phyloP scores from a whole-genome alignment of 164 flowering plant species.

The Vitis rotundifolia region DNA sequence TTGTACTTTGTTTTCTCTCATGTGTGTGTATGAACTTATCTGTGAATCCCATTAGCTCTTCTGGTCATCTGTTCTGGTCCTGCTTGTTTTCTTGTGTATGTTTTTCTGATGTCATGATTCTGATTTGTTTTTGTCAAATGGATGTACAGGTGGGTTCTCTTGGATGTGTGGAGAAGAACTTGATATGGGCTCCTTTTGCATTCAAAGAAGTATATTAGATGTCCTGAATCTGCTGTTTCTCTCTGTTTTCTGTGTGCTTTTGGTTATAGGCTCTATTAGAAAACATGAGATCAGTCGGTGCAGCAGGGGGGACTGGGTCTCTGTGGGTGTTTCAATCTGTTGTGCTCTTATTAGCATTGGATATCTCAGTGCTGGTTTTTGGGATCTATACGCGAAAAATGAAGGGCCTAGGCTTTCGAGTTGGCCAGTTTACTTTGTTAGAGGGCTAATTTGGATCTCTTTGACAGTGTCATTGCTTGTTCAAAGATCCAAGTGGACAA shows the following conservation, averaged over 20 bases:
- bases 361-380: constrained; percentile 31
- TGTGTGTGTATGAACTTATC: too few species aligned
- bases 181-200: constrained; percentile 23
- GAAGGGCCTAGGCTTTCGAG: constrained; percentile 5
- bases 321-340: constrained; percentile 26
- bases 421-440: constrained; percentile 35
- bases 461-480: constrained; percentile 45
- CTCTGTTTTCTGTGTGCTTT: constrained; percentile 22
- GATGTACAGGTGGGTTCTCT: constrained; percentile 21
- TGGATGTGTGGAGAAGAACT: constrained; percentile 30
- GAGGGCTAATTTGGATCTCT: constrained; percentile 61
- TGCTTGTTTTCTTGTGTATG: too few species aligned
- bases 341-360: constrained; percentile 30
- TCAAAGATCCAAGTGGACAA: constrained; percentile 33
- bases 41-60: too few species aligned
- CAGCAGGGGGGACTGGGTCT: constrained; percentile 22
- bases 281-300: constrained; percentile 5
- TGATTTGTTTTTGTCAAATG: background rate
- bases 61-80: too few species aligned
- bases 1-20: too few species aligned
- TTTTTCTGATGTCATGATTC: background rate
- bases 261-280: constrained; percentile 17
- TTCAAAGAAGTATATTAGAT: constrained; percentile 27
- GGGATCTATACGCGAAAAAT: constrained; percentile 19
- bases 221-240: constrained; percentile 29